These are phyloP conservation scores for Candida nemodendra DNA, from an alignment of 805 yeast genomes.

Conservation along the genomic window DNA sequence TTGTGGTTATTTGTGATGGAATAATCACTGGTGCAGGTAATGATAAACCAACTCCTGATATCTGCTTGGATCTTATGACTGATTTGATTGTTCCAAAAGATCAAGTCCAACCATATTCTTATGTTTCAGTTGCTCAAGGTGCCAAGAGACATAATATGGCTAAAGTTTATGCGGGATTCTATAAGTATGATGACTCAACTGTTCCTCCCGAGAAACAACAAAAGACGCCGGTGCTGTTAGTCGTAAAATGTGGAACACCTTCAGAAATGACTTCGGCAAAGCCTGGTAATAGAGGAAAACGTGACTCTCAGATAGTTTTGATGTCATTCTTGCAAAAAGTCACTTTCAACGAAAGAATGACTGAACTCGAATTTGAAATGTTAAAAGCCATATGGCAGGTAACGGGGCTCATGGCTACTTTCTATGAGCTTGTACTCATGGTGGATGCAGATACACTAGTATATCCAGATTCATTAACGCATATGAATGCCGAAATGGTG, in stretches of 20 bases:
- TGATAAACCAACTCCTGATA: constrained; percentile 83
- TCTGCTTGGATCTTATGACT: constrained; percentile 82
- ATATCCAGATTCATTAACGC: constrained; percentile 82
- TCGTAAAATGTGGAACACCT: constrained; percentile 89
- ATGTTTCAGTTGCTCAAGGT: constrained; percentile 95
- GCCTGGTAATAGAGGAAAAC: constrained; percentile 95
- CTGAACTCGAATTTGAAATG: constrained; percentile 80
- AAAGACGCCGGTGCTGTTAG: constrained; percentile 71
- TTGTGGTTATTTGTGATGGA: constrained; percentile 90
- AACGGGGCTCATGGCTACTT: constrained; percentile 81
- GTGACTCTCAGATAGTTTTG: constrained; percentile 88
- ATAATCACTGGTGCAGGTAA: constrained; percentile 93
- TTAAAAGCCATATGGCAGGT: constrained; percentile 73
- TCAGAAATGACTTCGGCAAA: constrained; percentile 66
- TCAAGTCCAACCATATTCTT: constrained; percentile 77
- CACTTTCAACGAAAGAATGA: constrained; percentile 92
- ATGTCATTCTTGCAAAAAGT: constrained; percentile 88
- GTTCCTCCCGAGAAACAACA: constrained; percentile 81
- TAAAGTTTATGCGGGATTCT: constrained; percentile 91
- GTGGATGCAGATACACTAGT: constrained; percentile 94
- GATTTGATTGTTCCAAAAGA: constrained; percentile 70
- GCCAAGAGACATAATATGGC: constrained; percentile 97
- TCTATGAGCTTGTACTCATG: constrained; percentile 82
- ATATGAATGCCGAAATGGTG: constrained; percentile 87
- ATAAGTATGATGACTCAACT: constrained; percentile 75